Evolutionary conservation across 768 basidiomycete species (phyloP).

Genomic region (Asterophora parasitica): DNA sequence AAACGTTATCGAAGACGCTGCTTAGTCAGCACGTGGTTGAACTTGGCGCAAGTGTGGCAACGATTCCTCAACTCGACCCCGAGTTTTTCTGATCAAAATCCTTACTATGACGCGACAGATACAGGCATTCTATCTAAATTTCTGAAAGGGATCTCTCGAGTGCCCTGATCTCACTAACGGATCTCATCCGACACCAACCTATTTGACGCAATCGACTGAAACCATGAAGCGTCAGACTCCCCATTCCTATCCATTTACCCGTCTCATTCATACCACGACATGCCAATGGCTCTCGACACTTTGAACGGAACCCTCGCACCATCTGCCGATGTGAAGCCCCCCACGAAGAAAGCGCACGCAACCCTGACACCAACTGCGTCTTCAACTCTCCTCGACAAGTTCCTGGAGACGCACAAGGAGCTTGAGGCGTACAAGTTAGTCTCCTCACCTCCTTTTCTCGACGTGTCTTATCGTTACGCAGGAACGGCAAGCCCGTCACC

Average conservation of each 20-base stretch:
- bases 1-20: neutral
- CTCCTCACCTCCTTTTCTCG: neutral
- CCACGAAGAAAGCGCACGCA: neutral
- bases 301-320: slow-evolving; percentile 14
- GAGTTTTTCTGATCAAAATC: neutral
- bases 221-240: neutral
- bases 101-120: neutral
- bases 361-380: neutral
- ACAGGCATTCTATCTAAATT: neutral
- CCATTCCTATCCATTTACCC: neutral
- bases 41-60: neutral
- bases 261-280: neutral
- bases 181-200: slow-evolving; percentile 15
- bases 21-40: neutral
- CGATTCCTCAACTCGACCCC: neutral
- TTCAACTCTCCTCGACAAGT: slow-evolving; percentile 25
- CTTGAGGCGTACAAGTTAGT: slow-evolving; percentile 53
- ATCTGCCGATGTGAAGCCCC: slow-evolving; percentile 5
- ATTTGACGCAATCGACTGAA: slow-evolving; percentile 15
- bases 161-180: slow-evolving; percentile 9
- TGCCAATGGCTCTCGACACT: slow-evolving; percentile 25
- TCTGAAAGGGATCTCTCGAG: neutral
- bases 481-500: slow-evolving; percentile 42
- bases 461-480: slow-evolving; percentile 16
- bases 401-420: slow-evolving; percentile 47